Percentiles rank a stretch among this genome's conserved stretches.
phyloP scores from a whole-genome alignment of 192 early-diverging fungal species.

The Lobosporangium transversale region DNA sequence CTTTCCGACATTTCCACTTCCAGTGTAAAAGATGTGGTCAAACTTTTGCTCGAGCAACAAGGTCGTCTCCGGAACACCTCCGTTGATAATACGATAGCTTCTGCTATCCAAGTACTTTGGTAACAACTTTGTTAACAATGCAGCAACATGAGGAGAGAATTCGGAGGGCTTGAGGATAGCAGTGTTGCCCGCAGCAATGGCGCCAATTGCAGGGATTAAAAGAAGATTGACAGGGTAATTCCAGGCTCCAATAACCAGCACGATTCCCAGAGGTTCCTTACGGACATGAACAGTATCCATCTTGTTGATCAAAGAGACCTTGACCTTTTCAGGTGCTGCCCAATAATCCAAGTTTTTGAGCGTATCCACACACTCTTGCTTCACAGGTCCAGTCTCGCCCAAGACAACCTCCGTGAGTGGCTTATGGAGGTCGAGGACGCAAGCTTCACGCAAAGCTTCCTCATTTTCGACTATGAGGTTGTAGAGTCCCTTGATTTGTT shows the following conservation, averaged over 20 bases:
- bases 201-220: conserved; percentile 78
- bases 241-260: conserved; percentile 62
- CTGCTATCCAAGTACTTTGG: conserved; percentile 78
- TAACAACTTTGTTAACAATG: conserved; percentile 69
- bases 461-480: conserved; percentile 70
- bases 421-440: conserved; percentile 68
- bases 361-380: conserved; percentile 56
- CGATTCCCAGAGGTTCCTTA: conserved; percentile 69
- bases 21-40: conserved; percentile 96
- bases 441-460: conserved; percentile 59
- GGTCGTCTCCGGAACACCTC: conserved; percentile 79
- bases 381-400: conserved; percentile 63
- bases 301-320: conserved; percentile 52
- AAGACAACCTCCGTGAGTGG: conserved; percentile 60
- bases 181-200: conserved; percentile 92
- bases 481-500: conserved; percentile 72
- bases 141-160: conserved; percentile 71
- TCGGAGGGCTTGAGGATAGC: conserved; percentile 90
- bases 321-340: conserved; percentile 58
- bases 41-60: conserved; percentile 78
- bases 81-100: conserved; percentile 76
- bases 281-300: conserved; percentile 65
- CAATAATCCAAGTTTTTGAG: conserved; percentile 71
- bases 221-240: conserved; percentile 69
- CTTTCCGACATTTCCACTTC: conserved; percentile 80